A percentile compares a stretch with the other conserved stretches of the same genome.
phyloP scores from a whole-genome alignment of 2,329 filamentous ascomycete genomes.

The Penicillium palitans region DNA sequence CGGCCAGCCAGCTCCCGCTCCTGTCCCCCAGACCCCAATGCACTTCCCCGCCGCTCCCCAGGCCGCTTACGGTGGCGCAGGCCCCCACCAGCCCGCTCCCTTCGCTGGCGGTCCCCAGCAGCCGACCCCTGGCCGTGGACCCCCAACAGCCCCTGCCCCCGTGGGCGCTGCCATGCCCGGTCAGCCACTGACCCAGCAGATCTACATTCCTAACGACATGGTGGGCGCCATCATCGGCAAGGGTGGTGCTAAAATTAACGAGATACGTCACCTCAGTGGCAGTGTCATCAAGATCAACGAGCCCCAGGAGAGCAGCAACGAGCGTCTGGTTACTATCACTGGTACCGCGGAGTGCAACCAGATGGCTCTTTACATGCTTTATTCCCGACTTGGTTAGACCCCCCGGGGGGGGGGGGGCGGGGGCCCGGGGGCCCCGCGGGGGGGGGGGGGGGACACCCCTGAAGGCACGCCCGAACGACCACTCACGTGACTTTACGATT shows the following conservation, averaged over 20 bases:
- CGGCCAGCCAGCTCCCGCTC: conserved; percentile 57
- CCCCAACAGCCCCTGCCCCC: conserved; percentile 64
- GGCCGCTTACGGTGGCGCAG: conserved; percentile 73
- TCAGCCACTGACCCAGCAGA: conserved; percentile 91
- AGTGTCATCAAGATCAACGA: conserved; percentile 99
- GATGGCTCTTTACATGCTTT: conserved; percentile 99
- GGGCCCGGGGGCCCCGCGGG: no score
- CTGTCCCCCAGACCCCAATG: conserved; percentile 65
- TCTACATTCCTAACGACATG: conserved; percentile 99
- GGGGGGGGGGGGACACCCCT: no score
- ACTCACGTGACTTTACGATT: no score
- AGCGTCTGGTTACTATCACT: conserved; percentile 94
- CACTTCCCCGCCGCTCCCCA: conserved; percentile 78
- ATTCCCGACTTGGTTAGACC: conserved; percentile 85
- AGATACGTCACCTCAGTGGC: conserved; percentile 93
- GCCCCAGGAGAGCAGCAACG: conserved; percentile 97
- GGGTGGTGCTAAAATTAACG: conserved; percentile 98
- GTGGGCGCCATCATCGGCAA: conserved; percentile 99
- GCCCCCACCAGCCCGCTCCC: conserved; percentile 73
- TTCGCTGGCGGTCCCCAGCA: conserved; percentile 64
- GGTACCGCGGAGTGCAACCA: conserved; percentile 98
- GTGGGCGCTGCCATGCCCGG: conserved; percentile 74
- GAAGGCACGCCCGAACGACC: no score
- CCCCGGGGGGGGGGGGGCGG: no score
- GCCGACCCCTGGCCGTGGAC: conserved; percentile 61